Conservation (phyloP, 352 stramenopile genomes). For the Phytophthora sansomeana region DNA sequence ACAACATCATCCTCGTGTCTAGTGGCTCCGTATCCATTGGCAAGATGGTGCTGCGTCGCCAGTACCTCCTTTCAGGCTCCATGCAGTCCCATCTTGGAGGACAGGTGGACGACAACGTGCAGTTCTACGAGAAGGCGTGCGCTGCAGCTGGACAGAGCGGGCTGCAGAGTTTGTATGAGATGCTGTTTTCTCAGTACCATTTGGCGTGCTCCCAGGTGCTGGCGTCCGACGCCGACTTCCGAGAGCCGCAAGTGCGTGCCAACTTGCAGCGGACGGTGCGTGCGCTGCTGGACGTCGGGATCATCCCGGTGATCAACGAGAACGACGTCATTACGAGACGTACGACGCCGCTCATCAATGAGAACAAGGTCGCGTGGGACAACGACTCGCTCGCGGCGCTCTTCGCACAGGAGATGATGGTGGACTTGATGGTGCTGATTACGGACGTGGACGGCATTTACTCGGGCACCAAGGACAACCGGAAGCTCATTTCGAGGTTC, state of each 20-base stretch:
- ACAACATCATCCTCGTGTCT: constrained; percentile 86
- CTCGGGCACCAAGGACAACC: constrained; percentile 28
- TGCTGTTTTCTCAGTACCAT: constrained; percentile 89
- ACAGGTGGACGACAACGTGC: constrained; percentile 56
- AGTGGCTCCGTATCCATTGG: constrained; percentile 84
- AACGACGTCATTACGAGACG: constrained; percentile 86
- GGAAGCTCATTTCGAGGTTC: constrained; percentile 60
- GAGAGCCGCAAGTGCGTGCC: constrained; percentile 60
- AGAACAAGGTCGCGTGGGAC: constrained; percentile 80
- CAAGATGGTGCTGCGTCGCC: constrained; percentile 81
- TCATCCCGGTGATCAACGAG: constrained; percentile 89
- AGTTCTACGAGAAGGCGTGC: constrained; percentile 82
- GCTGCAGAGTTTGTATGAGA: constrained; percentile 87
- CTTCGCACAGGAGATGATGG: constrained; percentile 75
- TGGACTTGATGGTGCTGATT: constrained; percentile 81
- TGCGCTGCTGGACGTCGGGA: constrained; percentile 78
- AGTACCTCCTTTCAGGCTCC: constrained; percentile 85
- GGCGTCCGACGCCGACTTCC: constrained; percentile 82
- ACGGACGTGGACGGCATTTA: constrained; percentile 82
- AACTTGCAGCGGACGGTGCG: constrained; percentile 76
- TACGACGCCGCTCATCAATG: constrained; percentile 64
- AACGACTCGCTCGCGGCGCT: constrained; percentile 87
- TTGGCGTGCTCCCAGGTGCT: constrained; percentile 84
- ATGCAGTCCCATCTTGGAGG: constrained; percentile 86
- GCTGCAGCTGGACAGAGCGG: constrained; percentile 78